Base-by-base conservation (phyloP, 2,329 filamentous ascomycete species). In the Emergomyces pasteurianus region DNA sequence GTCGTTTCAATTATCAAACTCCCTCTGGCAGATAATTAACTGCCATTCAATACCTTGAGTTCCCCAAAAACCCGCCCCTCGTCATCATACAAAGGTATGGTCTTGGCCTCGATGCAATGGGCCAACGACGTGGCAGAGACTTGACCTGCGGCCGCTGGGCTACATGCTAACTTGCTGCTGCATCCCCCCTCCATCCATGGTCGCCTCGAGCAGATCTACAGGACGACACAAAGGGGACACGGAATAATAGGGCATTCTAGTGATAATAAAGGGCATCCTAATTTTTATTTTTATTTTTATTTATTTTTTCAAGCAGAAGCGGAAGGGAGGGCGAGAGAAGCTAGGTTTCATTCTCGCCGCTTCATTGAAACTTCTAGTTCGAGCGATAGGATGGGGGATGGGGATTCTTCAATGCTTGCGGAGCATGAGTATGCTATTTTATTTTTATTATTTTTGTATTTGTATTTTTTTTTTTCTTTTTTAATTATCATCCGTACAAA, bases 121-220 rank as follows among this genome's bases (percentile, higher is more conserved):
- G 59, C 61, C 63, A 62, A 63, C 65, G 65, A 66, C 63, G 64
- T 65, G 64, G 63, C 65, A 63, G 63, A 57, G 55, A 4, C 38
- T 38, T 54, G 52, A 40, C 40, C 52, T 54, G 52, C 52, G 34
- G 52, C 46, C 46, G 46, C 46, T 47, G n/a, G 46, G 40, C 40
- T 14, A n/a, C 40, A 14, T 10, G 10, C 9, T 9, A 1, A 46
- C 18, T 5, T 18, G 18, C 42, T 21, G 18, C 18, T 9, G 5
- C n/a, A 46, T 8, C 42, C 21, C 21, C 2, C 42, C 54, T 16
- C 23, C 38, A 43, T 42, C 21, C 40, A 42, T 42, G 31, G 53
- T n/a, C 53, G 21, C 55, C 21, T 47, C 40, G 55, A 18, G 9
- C 31, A 12, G 50, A 60, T 60, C 63, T 65, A 60, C 64, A 63